Evolutionary conservation across 331 rosid species (phyloP), one percentile per base, ranked within the genome.

Genomic region (Acacia concinna): DNA sequence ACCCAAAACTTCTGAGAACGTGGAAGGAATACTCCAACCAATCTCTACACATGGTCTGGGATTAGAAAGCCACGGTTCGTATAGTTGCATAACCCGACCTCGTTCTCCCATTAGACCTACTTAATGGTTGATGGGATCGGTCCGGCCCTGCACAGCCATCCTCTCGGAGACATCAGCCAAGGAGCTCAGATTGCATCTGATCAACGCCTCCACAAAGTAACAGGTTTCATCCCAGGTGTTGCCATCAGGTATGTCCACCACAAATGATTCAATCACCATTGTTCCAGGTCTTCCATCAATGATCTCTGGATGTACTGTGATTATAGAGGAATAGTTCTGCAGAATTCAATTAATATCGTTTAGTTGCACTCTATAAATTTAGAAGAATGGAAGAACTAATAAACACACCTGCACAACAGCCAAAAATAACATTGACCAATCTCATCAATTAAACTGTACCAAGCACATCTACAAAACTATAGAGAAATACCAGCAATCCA

Each of bases 241-340:
- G 27, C 94, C 94, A 31, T 88, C 91, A 25, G 94, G 94, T 77
- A 90, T 89, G 17, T 90, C 94, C 64, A 90, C 92, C 8, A 90
- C 86, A 60, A 86, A 90, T 11, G 94, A 90, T 78, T 90, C 94
- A n/a, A 90, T 79, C 82, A 90, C 94, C 84, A 88, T 66, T 23
- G 94, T 90, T 30, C 94, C 89, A 1, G 94, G 89, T 77, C 94
- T 83, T 76, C 92, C 94, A 6, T 90, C 92, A 49, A 85, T 83
- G 21, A 86, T 86, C 78, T 88, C 88, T 6, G 94, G 91, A 83
- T 90, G 94, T 46, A 88, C 92, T 0, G 94, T 90, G 78, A 90
- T 88, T 44, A 87, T 85, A 5, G 94, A 90, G 10, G 91, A 88
- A 74, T 90, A 90, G 87, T 90, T 90, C 94, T 90, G 85, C 87